These are phyloP conservation scores for Xylogone sp. DNA, from an alignment of 2,329 filamentous ascomycete genomes.

Conservation along the genomic window DNA sequence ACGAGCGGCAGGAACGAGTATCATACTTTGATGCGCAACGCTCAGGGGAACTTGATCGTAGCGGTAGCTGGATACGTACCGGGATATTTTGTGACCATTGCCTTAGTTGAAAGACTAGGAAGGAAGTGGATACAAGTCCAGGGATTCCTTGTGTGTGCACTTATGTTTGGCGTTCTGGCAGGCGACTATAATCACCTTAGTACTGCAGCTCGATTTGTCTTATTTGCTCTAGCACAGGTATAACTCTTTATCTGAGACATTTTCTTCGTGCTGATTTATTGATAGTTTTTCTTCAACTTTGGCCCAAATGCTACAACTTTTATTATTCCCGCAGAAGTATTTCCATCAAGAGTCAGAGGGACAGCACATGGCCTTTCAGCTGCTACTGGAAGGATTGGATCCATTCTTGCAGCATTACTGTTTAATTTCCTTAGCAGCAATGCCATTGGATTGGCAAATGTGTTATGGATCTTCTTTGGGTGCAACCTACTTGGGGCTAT, in stretches of 20 bases:
- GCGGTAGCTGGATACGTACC: constrained; percentile 75
- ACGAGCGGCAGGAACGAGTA: constrained; percentile 60
- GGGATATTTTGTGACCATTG: constrained; percentile 74
- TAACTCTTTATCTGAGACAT: no score
- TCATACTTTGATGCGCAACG: constrained; percentile 66
- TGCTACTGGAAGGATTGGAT: constrained; percentile 27
- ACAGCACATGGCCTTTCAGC: constrained; percentile 27
- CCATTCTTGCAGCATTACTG: constrained; percentile 36
- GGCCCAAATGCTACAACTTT: constrained; percentile 33
- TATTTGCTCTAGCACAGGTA: constrained; percentile 38
- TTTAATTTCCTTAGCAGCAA: constrained; percentile 48
- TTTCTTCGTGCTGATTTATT: no score
- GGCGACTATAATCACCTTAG: constrained; percentile 4
- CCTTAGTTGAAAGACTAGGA: constrained; percentile 68
- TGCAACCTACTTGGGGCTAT: constrained; percentile 20
- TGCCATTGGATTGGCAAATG: constrained; percentile 25
- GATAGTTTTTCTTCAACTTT: constrained; percentile 62
- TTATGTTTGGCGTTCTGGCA: constrained; percentile 56
- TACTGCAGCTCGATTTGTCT: constrained; percentile 5
- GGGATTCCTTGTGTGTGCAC: constrained; percentile 56
- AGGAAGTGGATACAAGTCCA: constrained; percentile 70
- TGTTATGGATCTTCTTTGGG: constrained; percentile 25
- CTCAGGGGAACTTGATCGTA: constrained; percentile 72
- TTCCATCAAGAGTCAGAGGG: constrained; percentile 27
- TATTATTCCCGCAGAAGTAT: constrained; percentile 29